Conservation (phyloP, 1,284 basidiomycete species). For the Veloporphyrellus conicus region DNA sequence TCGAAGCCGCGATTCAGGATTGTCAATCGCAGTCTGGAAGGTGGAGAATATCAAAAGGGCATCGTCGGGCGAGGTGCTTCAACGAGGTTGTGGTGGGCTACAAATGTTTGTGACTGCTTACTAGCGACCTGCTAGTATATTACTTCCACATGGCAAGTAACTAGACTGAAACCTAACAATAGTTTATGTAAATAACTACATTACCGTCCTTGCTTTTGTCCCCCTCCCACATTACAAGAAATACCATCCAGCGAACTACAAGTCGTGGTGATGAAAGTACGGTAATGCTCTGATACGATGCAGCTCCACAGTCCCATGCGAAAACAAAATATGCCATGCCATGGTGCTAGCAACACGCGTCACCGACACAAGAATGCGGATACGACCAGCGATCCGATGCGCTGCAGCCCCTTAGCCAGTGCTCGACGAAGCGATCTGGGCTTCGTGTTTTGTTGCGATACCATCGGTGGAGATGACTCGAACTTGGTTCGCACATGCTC, state of each 20-base stretch:
- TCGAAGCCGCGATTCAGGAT: slow-evolving; percentile 18
- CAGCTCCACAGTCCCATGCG: slow-evolving; percentile 28
- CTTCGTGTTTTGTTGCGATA: slow-evolving; percentile 25
- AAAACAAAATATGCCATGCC: slow-evolving; percentile 7
- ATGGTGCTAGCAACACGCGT: slow-evolving; percentile 16
- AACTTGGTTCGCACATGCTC: slow-evolving; percentile 23
- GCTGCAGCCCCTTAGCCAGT: slow-evolving; percentile 24
- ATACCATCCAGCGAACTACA: slow-evolving; percentile 5
- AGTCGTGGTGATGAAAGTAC: slow-evolving; percentile 16
- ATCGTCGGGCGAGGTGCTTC: slow-evolving; percentile 21
- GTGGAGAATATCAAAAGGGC: slow-evolving; percentile 26
- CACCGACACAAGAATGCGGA: slow-evolving; percentile 33
- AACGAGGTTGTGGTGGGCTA: slow-evolving; percentile 17
- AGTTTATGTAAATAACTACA: slow-evolving; percentile 33
- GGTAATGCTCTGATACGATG: slow-evolving; percentile 23
- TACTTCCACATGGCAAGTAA: slow-evolving; percentile 24
- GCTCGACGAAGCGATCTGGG: slow-evolving; percentile 24
- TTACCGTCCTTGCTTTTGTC: slow-evolving; percentile 12
- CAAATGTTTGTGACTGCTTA: slow-evolving; percentile 35
- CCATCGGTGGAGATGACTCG: slow-evolving; percentile 21
- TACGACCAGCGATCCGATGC: slow-evolving; percentile 30
- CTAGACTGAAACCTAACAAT: slow-evolving; percentile 16
- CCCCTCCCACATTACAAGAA: slow-evolving; percentile 17
- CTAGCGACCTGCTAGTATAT: too few relatives aligned
- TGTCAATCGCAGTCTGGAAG: slow-evolving; percentile 14